Percentiles rank a stretch among this genome's conserved stretches.
Evolutionary conservation across 2,329 filamentous ascomycete species (phyloP).

Genomic region (Lasiodiplodia sp.): DNA sequence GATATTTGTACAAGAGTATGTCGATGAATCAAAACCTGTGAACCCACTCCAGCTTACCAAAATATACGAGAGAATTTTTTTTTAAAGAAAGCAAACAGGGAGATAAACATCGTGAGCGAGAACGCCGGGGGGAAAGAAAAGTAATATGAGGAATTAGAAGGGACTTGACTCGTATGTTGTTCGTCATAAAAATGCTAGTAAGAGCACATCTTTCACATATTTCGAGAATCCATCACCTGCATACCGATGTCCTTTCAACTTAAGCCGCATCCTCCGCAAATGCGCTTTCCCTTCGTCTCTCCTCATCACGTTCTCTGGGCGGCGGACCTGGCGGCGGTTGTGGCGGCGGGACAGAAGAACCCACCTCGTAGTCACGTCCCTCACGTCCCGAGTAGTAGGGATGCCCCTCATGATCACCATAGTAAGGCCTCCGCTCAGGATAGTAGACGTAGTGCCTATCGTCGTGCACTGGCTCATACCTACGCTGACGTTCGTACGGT

Average conservation of each 20-base stretch:
- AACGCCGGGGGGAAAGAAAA: background rate
- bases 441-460: slow-evolving; percentile 26
- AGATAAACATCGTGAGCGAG: background rate
- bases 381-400: slow-evolving; percentile 7
- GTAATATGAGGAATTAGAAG: slow-evolving; percentile 1
- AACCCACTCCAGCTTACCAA: slow-evolving; percentile 17
- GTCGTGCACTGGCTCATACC: slow-evolving; percentile 7
- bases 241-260: background rate
- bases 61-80: background rate
- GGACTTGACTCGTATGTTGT: background rate
- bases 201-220: background rate
- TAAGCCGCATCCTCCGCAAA: slow-evolving; percentile 9
- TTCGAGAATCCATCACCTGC: background rate
- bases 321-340: background rate
- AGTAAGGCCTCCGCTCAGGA: slow-evolving; percentile 15
- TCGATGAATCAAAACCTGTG: background rate
- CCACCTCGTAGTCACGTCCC: slow-evolving; percentile 12
- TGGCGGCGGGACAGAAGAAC: slow-evolving; percentile 8
- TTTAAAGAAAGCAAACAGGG: too few relatives aligned
- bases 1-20: slow-evolving; percentile 25
- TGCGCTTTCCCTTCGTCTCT: slow-evolving; percentile 12
- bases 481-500: slow-evolving; percentile 23
- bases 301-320: slow-evolving; percentile 5
- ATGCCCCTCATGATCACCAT: slow-evolving; percentile 5
- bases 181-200: slow-evolving; percentile 1